A percentile compares a stretch with the other conserved stretches of the same genome.
Conservation (phyloP, 108 stramenopile genomes). For the Ochromonas danica region DNA sequence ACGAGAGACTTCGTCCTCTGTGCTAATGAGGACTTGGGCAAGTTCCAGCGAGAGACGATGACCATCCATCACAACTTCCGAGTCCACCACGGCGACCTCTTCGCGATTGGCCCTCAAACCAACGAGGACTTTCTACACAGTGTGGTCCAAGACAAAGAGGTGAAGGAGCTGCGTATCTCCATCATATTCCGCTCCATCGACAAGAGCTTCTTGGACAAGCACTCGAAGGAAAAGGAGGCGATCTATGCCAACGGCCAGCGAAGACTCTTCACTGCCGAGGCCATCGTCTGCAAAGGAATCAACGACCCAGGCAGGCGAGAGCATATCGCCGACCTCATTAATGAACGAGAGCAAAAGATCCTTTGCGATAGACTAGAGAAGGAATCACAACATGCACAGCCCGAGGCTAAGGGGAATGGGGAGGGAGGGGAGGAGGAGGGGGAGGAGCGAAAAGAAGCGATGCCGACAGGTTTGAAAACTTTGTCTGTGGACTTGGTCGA, state of each 20-base stretch:
- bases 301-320: background rate
- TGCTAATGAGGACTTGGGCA: conserved; percentile 6
- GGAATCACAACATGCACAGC: no score
- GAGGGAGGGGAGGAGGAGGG: no score
- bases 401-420: no score
- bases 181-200: conserved; percentile 21
- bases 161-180: background rate
- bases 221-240: conserved; percentile 3
- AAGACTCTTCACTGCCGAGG: background rate
- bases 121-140: background rate
- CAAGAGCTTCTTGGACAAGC: conserved; percentile 4
- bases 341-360: background rate
- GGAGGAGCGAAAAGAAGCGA: no score
- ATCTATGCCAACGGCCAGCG: background rate
- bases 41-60: background rate
- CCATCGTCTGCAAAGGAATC: background rate
- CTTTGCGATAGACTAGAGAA: background rate
- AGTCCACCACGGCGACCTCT: conserved; percentile 6
- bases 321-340: conserved; percentile 3
- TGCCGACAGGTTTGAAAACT: no score
- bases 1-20: conserved; percentile 4
- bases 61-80: background rate
- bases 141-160: background rate
- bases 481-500: no score
- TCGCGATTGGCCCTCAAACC: conserved; percentile 10